Percentiles rank a stretch among this genome's conserved stretches.
Evolutionary conservation across 345 rosid genomes (phyloP).

Genomic region (Eucalyptus virginea): DNA sequence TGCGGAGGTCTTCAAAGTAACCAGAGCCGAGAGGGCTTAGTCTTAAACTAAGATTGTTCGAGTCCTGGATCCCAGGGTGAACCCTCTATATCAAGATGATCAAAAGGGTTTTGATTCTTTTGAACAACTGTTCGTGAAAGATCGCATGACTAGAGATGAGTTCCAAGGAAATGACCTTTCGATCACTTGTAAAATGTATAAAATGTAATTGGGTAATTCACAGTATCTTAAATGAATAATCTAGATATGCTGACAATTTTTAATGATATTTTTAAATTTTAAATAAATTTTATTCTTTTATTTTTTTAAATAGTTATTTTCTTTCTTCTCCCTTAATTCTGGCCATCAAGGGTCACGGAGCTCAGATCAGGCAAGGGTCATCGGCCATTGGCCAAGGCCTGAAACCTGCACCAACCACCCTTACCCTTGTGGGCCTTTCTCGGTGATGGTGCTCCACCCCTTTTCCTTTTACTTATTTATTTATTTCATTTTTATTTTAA

Average conservation of each 20-base stretch:
- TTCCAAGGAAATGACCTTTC: not conserved
- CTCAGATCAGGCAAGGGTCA: rapidly evolving
- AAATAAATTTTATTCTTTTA: too few species aligned
- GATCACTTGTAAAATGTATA: not conserved
- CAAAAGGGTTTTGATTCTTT: not conserved
- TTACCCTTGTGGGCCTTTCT: not conserved
- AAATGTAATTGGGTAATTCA: not conserved
- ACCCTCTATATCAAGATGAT: not conserved
- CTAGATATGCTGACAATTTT: not conserved
- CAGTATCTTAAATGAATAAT: not conserved
- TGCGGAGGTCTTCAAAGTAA: not conserved
- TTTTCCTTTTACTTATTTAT: too few species aligned
- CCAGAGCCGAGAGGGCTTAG: not conserved
- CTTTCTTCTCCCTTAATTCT: not conserved
- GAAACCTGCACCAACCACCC: not conserved
- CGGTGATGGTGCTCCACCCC: not conserved
- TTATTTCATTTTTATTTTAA: too few species aligned
- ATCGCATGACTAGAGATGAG: not conserved
- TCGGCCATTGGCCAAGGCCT: not conserved
- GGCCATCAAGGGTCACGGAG: not conserved
- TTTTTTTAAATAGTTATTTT: too few species aligned
- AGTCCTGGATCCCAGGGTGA: not conserved
- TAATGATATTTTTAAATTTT: too few species aligned
- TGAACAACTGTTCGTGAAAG: too few species aligned
- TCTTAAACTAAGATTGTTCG: not conserved